Evolutionary conservation across 164 flowering plant genomes (phyloP).

Genomic region (Berberis vulgaris): DNA sequence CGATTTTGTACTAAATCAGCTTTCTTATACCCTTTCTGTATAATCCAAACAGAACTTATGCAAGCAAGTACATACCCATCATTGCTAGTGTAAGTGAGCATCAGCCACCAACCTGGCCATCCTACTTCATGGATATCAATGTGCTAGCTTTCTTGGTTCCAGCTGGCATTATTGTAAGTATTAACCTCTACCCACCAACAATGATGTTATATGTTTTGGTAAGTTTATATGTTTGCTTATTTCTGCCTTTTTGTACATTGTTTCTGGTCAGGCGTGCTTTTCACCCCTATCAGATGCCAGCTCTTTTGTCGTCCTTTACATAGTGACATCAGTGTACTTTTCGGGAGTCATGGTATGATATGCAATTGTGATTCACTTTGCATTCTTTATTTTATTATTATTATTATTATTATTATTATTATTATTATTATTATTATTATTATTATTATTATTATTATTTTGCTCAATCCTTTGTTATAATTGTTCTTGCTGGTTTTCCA

Average conservation of each 20-base stretch:
- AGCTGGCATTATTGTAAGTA: conserved; percentile 95
- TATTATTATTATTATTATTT: background rate
- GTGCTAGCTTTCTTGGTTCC: conserved; percentile 98
- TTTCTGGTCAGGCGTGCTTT: conserved; percentile 78
- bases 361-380: background rate
- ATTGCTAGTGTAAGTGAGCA: conserved; percentile 99
- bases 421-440: background rate
- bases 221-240: background rate
- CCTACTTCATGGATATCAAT: conserved; percentile 98
- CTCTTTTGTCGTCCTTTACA: conserved; percentile 88
- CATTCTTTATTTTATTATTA: background rate
- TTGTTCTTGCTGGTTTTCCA: conserved; percentile 18
- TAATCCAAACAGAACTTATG: conserved; percentile 74
- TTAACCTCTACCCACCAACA: background rate
- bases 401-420: background rate
- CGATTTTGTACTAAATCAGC: background rate
- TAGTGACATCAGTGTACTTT: conserved; percentile 91
- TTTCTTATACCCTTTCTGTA: conserved; percentile 2
- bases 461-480: background rate
- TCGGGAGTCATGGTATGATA: conserved; percentile 94
- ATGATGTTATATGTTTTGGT: background rate
- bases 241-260: background rate
- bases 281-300: conserved; percentile 93
- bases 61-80: conserved; percentile 99
- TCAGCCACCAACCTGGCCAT: conserved; percentile 99